Base-by-base conservation (phyloP, 768 basidiomycete genomes). In the Aureoboletus auriporus region DNA sequence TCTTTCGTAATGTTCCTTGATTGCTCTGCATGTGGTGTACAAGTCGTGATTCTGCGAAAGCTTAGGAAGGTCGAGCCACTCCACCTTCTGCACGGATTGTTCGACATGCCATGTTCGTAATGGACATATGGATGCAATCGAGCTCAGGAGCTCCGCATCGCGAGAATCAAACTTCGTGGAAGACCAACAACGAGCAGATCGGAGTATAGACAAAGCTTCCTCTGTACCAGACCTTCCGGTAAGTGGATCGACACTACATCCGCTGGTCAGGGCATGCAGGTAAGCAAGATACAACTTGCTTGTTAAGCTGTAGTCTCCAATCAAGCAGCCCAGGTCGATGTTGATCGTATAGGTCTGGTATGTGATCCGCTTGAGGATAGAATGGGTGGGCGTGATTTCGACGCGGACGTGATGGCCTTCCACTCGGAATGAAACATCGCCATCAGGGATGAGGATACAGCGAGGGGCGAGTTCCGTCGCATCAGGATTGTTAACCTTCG, bases 1-100 rank as follows among this genome's bases (percentile, higher is more conserved):
- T 6, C 41, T 46, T 47, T 51, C 42, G 36, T 52, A 49, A 38
- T 64, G 61, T 1, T 58, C 43, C 12, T 69, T 42, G 41, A 73
- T 69, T 12, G 59, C 54, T 20, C 55, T 44, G 58, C 57, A 12
- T 50, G 43, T n/a, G n/a, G 44, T 20, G 39, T 55, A 52, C 39
- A 71, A 62, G 3, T 40, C 57, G 42, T 59, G 51, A 47, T 66
- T 63, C 39, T 72, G 73, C 6, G 66, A 55, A 27, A n/a, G n/a
- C n/a, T 54, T 40, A 20, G 50, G 34, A 50, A 54, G 38, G 13
- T 40, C 26, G 16, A 6, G 28, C 74, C 73, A 53, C 8, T 56
- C 16, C 1, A 73, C 65, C 3, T 53, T 62, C 51, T 76, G 68
- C 71, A 75, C 75, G 23, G 68, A 55, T 46, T 71, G 64, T 5